A percentile compares a stretch with the other conserved stretches of the same genome.
These are phyloP conservation scores for Mortierella claussenii DNA, from an alignment of 192 early-diverging fungal genomes.

Conservation along the genomic window DNA sequence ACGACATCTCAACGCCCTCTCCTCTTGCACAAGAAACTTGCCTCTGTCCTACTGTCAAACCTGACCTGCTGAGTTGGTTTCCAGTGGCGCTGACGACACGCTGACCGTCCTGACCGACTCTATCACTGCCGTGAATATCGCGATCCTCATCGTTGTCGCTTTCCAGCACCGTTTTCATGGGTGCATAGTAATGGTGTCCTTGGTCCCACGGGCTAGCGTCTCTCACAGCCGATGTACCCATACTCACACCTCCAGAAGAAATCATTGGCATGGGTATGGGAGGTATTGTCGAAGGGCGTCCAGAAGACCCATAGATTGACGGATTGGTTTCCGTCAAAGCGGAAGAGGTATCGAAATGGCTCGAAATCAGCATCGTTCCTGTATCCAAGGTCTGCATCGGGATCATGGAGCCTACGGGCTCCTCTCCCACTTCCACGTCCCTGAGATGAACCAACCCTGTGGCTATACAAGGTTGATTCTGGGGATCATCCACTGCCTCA, in stretches of 20 bases:
- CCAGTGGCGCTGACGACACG: background rate
- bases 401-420: slow-evolving; percentile 13
- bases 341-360: slow-evolving; percentile 5
- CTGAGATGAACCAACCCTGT: slow-evolving; percentile 8
- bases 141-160: too few relatives aligned
- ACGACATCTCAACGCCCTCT: background rate
- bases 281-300: background rate
- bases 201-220: too few relatives aligned
- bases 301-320: too few relatives aligned
- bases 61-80: too few relatives aligned
- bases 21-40: background rate
- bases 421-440: slow-evolving; percentile 32
- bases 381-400: slow-evolving; percentile 9
- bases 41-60: too few relatives aligned
- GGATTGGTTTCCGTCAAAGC: too few relatives aligned
- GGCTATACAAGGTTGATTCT: slow-evolving; percentile 5
- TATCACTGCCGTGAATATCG: too few relatives aligned
- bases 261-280: too few relatives aligned
- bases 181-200: too few relatives aligned
- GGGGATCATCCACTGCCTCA: background rate
- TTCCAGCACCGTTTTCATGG: background rate
- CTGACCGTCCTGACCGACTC: too few relatives aligned
- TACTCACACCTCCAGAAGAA: too few relatives aligned
- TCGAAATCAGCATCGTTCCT: slow-evolving; percentile 22
- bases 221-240: too few relatives aligned